A percentile compares a stretch with the other conserved stretches of the same genome.
Evolutionary conservation across 148 eudicot genomes (phyloP).

Genomic region (Arctostaphylos glauca): DNA sequence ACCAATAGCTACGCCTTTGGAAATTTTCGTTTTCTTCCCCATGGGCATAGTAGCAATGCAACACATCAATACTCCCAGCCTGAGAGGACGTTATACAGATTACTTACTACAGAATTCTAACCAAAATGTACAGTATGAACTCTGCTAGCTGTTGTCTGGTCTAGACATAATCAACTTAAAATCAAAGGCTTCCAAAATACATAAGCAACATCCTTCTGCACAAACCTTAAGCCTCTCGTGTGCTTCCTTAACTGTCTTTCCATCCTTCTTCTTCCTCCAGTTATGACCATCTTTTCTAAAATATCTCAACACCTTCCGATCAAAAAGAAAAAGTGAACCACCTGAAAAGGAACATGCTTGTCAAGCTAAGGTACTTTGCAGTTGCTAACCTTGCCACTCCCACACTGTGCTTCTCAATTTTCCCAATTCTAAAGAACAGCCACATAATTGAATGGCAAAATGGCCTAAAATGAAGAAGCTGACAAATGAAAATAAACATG

Average conservation of each 20-base stretch:
- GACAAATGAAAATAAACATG: not conserved
- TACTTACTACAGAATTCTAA: not conserved
- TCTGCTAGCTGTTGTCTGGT: not conserved
- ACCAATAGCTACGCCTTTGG: constrained; percentile 71
- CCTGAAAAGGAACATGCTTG: constrained; percentile 28
- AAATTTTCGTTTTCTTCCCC: constrained; percentile 69
- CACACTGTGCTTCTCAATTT: not conserved
- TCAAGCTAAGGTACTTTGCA: constrained; percentile 13
- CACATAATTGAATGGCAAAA: not conserved
- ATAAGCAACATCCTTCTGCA: constrained; percentile 11
- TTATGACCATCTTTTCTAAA: constrained; percentile 83
- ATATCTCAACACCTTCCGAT: constrained; percentile 88
- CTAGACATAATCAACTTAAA: not conserved
- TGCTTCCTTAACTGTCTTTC: constrained; percentile 73
- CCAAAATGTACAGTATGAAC: constrained; percentile 9
- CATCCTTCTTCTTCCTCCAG: constrained; percentile 81
- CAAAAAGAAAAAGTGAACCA: constrained; percentile 73
- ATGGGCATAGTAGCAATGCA: constrained; percentile 79
- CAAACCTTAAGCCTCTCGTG: constrained; percentile 70
- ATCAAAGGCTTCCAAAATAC: constrained; percentile 5
- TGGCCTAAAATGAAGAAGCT: not conserved
- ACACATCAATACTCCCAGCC: constrained; percentile 66
- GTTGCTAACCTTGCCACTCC: too few relatives aligned
- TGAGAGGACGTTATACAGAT: constrained; percentile 25
- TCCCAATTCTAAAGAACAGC: not conserved